phyloP scores from a whole-genome alignment of 768 basidiomycete genomes.

The Tephrocybe sp. region DNA sequence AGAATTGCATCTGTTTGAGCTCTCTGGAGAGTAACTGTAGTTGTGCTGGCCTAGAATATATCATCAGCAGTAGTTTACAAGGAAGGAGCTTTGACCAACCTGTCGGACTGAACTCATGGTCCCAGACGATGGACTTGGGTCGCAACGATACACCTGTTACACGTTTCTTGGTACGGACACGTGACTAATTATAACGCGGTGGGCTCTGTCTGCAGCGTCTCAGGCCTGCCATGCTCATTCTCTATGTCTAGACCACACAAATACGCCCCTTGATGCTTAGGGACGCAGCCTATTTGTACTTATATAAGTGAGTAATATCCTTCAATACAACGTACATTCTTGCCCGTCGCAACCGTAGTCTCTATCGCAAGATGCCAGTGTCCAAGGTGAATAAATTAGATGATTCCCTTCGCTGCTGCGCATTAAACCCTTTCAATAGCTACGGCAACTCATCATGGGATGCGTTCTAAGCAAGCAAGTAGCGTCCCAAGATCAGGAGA shows the following conservation, averaged over 20 bases:
- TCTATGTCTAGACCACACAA: too few species aligned
- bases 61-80: slow-evolving; percentile 10
- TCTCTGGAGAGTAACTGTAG: slow-evolving; percentile 73
- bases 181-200: slow-evolving; percentile 9
- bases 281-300: too few species aligned
- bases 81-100: slow-evolving; percentile 19
- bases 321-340: too few species aligned
- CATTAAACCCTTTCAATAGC: not conserved
- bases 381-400: too few species aligned
- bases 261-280: too few species aligned
- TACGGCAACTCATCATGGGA: slow-evolving; percentile 28
- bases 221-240: too few species aligned
- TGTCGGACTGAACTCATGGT: slow-evolving; percentile 35
- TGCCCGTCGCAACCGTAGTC: too few species aligned
- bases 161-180: slow-evolving; percentile 12
- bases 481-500: slow-evolving; percentile 4
- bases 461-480: slow-evolving; percentile 40
- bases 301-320: too few species aligned
- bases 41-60: slow-evolving; percentile 21
- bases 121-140: slow-evolving; percentile 1
- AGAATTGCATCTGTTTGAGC: slow-evolving; percentile 85
- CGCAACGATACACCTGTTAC: not conserved
- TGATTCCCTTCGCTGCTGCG: too few species aligned
- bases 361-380: too few species aligned
- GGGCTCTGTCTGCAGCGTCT: not conserved